Percentiles rank a stretch among this genome's conserved stretches.
Evolutionary conservation across 1,284 basidiomycete species (phyloP).

Genomic region (Irpex sp.): DNA sequence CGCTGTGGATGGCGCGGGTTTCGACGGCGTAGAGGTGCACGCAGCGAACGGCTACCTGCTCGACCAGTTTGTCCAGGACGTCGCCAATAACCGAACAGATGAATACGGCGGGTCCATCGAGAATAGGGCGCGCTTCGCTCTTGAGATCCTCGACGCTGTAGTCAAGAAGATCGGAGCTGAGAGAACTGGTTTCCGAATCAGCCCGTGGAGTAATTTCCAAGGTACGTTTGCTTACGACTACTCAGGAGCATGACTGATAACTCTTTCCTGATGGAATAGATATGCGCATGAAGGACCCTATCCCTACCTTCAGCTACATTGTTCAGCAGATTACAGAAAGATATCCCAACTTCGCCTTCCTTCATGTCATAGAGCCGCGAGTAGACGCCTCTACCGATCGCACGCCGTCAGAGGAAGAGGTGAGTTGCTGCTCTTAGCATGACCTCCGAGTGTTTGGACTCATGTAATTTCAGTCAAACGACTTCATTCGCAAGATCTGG

Average conservation of each 20-base stretch:
- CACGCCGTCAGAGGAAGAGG: slow-evolving; percentile 11
- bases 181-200: not conserved
- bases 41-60: slow-evolving; percentile 29
- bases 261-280: too few species aligned
- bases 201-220: slow-evolving; percentile 51
- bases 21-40: not conserved
- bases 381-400: slow-evolving; percentile 16
- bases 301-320: not conserved
- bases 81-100: slow-evolving; percentile 46
- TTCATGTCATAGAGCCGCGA: slow-evolving; percentile 42
- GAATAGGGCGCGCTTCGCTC: slow-evolving; percentile 32
- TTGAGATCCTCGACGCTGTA: not conserved
- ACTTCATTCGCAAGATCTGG: slow-evolving; percentile 27
- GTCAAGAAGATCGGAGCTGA: not conserved
- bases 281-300: not conserved
- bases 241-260: too few species aligned
- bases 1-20: slow-evolving; percentile 15
- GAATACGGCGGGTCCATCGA: slow-evolving; percentile 51
- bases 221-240: slow-evolving; percentile 22
- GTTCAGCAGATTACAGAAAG: slow-evolving; percentile 15
- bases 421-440: not conserved
- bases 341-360: slow-evolving; percentile 46
- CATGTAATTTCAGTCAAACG: slow-evolving; percentile 20
- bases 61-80: slow-evolving; percentile 33
- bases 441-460: not conserved